Percentiles rank a stretch among this genome's conserved stretches.
These are phyloP conservation scores for Podospora fimiseda DNA, from an alignment of 495 filamentous ascomycete species.

Conservation along the genomic window DNA sequence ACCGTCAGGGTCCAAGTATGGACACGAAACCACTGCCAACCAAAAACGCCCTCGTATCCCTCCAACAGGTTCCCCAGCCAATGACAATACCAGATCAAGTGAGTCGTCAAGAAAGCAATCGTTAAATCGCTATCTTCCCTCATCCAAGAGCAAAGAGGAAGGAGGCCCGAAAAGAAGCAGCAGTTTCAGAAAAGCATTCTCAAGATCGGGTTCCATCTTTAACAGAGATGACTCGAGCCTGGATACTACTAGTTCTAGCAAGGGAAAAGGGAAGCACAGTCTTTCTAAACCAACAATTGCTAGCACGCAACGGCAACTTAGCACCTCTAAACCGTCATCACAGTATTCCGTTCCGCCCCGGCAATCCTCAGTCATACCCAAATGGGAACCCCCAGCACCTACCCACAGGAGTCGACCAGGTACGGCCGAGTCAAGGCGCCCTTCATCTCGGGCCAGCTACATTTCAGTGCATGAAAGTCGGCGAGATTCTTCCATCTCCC, in stretches of 20 bases:
- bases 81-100: constrained; percentile 16
- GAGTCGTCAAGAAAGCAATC: constrained; percentile 18
- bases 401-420: constrained; percentile 21
- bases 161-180: constrained; percentile 14
- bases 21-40: constrained; percentile 32
- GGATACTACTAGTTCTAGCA: constrained; percentile 15
- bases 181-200: constrained; percentile 28
- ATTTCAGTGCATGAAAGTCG: constrained; percentile 49
- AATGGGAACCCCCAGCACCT: constrained; percentile 35
- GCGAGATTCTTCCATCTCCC: constrained; percentile 51
- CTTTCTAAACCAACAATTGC: constrained; percentile 3
- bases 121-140: constrained; percentile 18
- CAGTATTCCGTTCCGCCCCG: constrained; percentile 15
- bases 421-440: constrained; percentile 1
- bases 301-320: not conserved
- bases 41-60: constrained; percentile 40
- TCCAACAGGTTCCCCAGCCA: constrained; percentile 14
- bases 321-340: constrained; percentile 2
- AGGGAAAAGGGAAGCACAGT: constrained; percentile 17
- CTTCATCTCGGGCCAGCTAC: constrained; percentile 31
- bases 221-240: constrained; percentile 26
- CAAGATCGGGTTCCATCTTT: constrained; percentile 21
- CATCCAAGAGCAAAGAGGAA: constrained; percentile 15
- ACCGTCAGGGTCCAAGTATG: constrained; percentile 10
- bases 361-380: constrained; percentile 16